A percentile compares a stretch with the other conserved stretches of the same genome.
phyloP scores from a whole-genome alignment of 83 land plant species.

The Thuja plicata region DNA sequence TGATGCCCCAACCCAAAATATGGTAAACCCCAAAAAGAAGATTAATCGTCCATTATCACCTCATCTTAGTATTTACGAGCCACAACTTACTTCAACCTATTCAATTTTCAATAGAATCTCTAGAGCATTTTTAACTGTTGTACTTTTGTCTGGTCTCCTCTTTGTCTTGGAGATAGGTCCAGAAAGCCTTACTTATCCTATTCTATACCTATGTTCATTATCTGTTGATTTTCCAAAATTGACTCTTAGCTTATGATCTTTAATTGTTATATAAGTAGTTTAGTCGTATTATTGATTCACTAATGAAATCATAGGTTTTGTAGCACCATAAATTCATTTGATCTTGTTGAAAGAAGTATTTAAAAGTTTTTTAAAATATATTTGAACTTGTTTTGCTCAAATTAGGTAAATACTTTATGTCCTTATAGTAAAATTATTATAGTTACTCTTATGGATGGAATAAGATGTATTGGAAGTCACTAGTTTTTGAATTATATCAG shows the following conservation, averaged over 20 bases:
- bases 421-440: too few species aligned
- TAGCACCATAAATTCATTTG: too few species aligned
- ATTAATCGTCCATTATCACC: constrained; percentile 1
- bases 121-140: background rate
- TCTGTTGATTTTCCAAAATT: background rate
- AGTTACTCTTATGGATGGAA: too few species aligned
- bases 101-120: background rate
- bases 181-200: background rate
- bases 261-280: too few species aligned
- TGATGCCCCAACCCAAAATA: constrained; percentile 18
- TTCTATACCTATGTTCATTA: background rate
- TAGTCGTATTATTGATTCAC: too few species aligned
- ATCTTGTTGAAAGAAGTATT: too few species aligned
- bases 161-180: background rate
- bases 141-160: background rate
- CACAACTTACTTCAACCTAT: background rate
- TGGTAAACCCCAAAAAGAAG: background rate
- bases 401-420: too few species aligned
- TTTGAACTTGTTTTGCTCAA: too few species aligned
- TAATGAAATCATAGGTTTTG: too few species aligned
- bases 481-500: too few species aligned
- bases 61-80: background rate
- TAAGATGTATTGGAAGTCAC: too few species aligned
- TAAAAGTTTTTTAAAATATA: too few species aligned
- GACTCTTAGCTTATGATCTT: background rate